A percentile compares a stretch with the other conserved stretches of the same genome.
Conservation (phyloP, 192 early-diverging fungal species). For the Podila epicladia region DNA sequence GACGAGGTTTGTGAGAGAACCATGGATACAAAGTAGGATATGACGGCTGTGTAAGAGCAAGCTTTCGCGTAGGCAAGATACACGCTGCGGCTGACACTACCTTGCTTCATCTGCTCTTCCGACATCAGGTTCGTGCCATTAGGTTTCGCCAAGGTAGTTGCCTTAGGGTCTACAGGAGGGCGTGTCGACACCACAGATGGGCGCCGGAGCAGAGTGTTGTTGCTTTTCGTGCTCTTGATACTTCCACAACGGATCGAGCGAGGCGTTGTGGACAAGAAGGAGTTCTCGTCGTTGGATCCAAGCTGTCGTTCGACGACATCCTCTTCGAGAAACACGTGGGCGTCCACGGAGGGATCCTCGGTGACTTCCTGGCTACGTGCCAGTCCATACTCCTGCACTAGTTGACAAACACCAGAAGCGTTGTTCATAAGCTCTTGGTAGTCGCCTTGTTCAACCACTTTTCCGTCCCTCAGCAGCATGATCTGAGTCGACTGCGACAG, state of each 20-base stretch:
- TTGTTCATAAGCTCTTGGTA: slow-evolving; percentile 68
- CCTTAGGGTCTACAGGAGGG: slow-evolving; percentile 5
- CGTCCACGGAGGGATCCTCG: background rate
- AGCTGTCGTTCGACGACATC: background rate
- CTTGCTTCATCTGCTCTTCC: slow-evolving; percentile 82
- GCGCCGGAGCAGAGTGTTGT: slow-evolving; percentile 45
- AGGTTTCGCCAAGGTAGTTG: slow-evolving; percentile 5
- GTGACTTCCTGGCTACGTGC: background rate
- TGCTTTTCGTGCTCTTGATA: slow-evolving; percentile 21
- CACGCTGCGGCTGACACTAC: slow-evolving; percentile 77
- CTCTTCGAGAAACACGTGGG: background rate
- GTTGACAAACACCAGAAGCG: slow-evolving; percentile 61
- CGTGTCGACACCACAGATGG: background rate
- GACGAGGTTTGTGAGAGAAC: slow-evolving; percentile 59
- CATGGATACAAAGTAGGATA: slow-evolving; percentile 67
- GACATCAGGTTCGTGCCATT: slow-evolving; percentile 66
- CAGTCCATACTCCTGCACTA: slow-evolving; percentile 76
- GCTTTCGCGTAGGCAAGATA: slow-evolving; percentile 81
- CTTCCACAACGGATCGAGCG: slow-evolving; percentile 24
- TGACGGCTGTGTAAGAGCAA: slow-evolving; percentile 65
- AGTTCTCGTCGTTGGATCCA: background rate
- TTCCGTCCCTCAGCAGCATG: slow-evolving; percentile 74
- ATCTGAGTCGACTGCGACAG: slow-evolving; percentile 70
- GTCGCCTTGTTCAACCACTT: slow-evolving; percentile 68
- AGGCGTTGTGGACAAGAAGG: slow-evolving; percentile 14